Conservation (phyloP, 1,284 basidiomycete genomes). For the Austroboletus rostrupii region DNA sequence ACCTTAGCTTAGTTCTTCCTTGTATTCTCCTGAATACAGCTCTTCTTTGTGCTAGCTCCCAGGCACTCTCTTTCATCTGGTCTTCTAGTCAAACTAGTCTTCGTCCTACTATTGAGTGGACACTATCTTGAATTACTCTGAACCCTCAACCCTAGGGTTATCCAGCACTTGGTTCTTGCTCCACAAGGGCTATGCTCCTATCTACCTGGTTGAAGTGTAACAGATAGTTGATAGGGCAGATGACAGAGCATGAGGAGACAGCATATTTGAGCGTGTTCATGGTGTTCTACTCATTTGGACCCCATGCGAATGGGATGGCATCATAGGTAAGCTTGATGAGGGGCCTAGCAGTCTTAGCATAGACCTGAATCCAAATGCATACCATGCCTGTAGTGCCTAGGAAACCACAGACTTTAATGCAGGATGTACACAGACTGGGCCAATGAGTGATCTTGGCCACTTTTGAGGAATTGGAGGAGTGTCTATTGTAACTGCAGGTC, state of each 20-base stretch:
- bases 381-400: constrained; percentile 25
- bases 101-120: too few species aligned
- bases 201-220: too few species aligned
- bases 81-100: too few species aligned
- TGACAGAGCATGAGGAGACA: constrained; percentile 14
- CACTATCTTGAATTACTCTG: too few species aligned
- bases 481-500: constrained; percentile 10
- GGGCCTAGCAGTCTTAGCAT: background rate
- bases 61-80: too few species aligned
- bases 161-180: too few species aligned
- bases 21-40: too few species aligned
- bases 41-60: too few species aligned
- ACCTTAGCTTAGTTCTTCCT: too few species aligned
- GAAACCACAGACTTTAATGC: constrained; percentile 27
- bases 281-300: background rate
- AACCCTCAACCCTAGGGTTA: too few species aligned
- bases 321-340: constrained; percentile 3
- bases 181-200: too few species aligned
- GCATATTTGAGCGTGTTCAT: constrained; percentile 29
- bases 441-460: constrained; percentile 1
- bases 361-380: constrained; percentile 25
- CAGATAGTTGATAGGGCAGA: constrained; percentile 33
- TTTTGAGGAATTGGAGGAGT: constrained; percentile 1
- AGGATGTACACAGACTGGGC: background rate
- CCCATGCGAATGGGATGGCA: background rate